phyloP scores from a whole-genome alignment of 257 asterid species.

The Ajuga chamaepitys region DNA sequence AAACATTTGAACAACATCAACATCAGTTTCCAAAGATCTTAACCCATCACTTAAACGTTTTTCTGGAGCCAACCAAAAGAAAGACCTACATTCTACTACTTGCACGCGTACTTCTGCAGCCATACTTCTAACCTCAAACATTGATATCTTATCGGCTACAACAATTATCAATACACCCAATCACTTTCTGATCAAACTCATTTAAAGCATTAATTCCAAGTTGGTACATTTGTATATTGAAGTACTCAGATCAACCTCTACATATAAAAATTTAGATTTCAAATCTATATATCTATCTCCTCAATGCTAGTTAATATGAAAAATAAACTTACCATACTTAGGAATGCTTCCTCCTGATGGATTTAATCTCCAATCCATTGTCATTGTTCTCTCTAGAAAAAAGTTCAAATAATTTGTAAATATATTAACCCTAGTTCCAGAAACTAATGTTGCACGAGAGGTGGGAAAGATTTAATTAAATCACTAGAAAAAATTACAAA shows the following conservation, averaged over 20 bases:
- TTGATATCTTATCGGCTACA: not conserved
- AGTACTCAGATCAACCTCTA: not conserved
- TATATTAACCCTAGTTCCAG: too few relatives aligned
- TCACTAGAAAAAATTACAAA: too few relatives aligned
- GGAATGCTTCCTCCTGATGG: not conserved
- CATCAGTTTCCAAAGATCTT: not conserved
- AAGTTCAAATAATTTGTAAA: too few relatives aligned
- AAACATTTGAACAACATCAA: not conserved
- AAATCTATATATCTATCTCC: too few relatives aligned
- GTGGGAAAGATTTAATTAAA: too few relatives aligned
- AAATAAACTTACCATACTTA: not conserved
- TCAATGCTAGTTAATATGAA: not conserved
- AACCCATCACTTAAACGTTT: not conserved
- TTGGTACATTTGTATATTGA: not conserved
- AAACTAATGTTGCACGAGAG: too few relatives aligned
- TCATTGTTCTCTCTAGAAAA: too few relatives aligned
- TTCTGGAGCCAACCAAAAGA: not conserved
- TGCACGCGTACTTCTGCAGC: not conserved
- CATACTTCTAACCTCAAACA: not conserved
- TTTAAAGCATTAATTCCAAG: not conserved
- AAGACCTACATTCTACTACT: not conserved
- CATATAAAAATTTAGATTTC: too few relatives aligned
- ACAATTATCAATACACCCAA: not conserved
- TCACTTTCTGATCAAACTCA: not conserved
- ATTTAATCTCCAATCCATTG: not conserved